Evolutionary conservation across 805 yeast species (phyloP).

Genomic region (Yarrowia bubula): DNA sequence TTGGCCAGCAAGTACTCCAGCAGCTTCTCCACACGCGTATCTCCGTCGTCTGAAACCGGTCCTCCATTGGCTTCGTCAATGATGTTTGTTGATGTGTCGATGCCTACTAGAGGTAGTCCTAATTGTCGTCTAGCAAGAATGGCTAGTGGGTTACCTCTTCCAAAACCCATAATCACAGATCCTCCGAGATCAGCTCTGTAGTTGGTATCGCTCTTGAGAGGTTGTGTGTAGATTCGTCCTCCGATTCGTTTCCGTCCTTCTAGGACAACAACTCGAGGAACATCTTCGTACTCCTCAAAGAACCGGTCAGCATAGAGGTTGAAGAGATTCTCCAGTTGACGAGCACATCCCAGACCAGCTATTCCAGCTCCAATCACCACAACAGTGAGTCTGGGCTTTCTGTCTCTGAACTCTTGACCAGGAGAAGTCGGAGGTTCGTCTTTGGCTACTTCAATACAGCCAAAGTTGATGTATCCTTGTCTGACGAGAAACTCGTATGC

Average conservation of each 20-base stretch:
- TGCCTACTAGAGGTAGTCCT: constrained; percentile 42
- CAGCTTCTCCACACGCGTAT: constrained; percentile 39
- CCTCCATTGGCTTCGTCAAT: constrained; percentile 41
- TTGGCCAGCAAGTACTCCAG: constrained; percentile 42
- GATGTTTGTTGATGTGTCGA: constrained; percentile 39
- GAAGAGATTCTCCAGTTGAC: constrained; percentile 76
- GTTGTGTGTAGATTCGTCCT: constrained; percentile 44
- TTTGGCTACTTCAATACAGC: constrained; percentile 40
- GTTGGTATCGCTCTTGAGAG: constrained; percentile 32
- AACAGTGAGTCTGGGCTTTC: constrained; percentile 46
- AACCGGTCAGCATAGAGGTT: constrained; percentile 39
- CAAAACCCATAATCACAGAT: constrained; percentile 43
- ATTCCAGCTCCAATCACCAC: constrained; percentile 94
- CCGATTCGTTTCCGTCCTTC: constrained; percentile 46
- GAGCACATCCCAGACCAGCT: constrained; percentile 95
- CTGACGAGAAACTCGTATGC: constrained; percentile 46
- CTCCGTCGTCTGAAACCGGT: constrained; percentile 35
- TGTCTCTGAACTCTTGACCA: constrained; percentile 33
- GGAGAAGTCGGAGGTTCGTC: constrained; percentile 28
- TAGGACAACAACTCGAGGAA: constrained; percentile 43
- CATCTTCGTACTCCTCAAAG: constrained; percentile 40
- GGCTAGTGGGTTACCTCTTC: constrained; percentile 44
- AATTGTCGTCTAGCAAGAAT: constrained; percentile 44
- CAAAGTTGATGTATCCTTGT: constrained; percentile 45
- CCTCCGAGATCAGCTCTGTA: constrained; percentile 44